phyloP scores from a whole-genome alignment of 352 stramenopile species.

The Phytophthora macrochlamydospora region DNA sequence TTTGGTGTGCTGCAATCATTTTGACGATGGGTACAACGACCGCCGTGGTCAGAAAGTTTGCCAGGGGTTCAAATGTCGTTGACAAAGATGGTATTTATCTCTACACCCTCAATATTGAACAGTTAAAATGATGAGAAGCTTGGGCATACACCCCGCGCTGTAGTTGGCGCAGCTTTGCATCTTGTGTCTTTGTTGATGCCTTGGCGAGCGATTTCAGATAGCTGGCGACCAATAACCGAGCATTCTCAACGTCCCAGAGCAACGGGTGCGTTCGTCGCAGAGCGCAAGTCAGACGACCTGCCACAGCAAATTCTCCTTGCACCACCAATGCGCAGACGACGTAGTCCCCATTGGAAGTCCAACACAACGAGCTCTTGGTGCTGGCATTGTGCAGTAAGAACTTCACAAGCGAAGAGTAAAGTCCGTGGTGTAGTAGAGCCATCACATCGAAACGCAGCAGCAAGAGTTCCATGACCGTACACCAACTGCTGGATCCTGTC shows the following conservation, averaged over 20 bases:
- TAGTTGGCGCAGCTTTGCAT: constrained; percentile 12
- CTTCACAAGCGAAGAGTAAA: constrained; percentile 46
- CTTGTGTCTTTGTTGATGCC: constrained; percentile 5
- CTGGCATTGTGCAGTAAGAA: constrained; percentile 35
- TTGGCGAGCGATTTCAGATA: constrained; percentile 46
- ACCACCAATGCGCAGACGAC: constrained; percentile 67
- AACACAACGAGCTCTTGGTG: constrained; percentile 20
- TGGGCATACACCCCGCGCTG: constrained; percentile 40
- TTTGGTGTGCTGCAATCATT: too few species aligned
- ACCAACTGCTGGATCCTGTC: constrained; percentile 21
- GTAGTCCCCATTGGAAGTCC: constrained; percentile 71
- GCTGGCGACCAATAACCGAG: constrained; percentile 61
- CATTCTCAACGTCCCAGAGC: constrained; percentile 74
- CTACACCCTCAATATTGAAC: constrained; percentile 17
- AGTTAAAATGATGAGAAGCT: constrained; percentile 28
- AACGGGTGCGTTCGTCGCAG: constrained; percentile 63
- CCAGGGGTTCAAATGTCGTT: neutral
- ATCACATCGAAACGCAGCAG: constrained; percentile 69
- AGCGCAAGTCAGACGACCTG: constrained; percentile 55
- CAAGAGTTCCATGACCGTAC: constrained; percentile 47
- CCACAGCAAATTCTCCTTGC: constrained; percentile 49
- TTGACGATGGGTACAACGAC: too few species aligned
- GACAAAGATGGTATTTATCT: neutral
- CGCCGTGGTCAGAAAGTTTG: neutral
- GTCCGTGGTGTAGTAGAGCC: constrained; percentile 40